Percentiles rank a stretch among this genome's conserved stretches.
Conservation (phyloP, 257 asterid genomes). For the Orobanche coerulescens region DNA sequence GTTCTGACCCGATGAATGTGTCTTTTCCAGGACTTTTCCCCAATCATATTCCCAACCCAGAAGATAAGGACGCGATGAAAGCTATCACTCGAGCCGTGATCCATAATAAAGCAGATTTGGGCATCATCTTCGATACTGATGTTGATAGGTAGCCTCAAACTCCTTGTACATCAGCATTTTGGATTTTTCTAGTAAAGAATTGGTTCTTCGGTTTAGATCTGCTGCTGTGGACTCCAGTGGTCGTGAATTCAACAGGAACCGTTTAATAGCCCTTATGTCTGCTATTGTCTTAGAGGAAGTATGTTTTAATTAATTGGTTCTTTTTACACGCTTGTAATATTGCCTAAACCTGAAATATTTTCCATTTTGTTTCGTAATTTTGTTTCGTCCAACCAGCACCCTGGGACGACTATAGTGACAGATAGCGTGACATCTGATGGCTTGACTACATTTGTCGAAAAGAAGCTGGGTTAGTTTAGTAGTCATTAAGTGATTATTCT, state of each 20-base stretch:
- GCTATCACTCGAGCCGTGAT: conserved; percentile 85
- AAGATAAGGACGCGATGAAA: conserved; percentile 92
- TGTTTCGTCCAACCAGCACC: conserved; percentile 55
- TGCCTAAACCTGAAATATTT: conserved; percentile 19
- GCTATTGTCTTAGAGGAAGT: conserved; percentile 97
- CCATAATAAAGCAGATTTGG: conserved; percentile 83
- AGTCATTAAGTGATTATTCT: conserved; percentile 1
- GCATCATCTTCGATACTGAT: conserved; percentile 96
- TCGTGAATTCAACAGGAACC: conserved; percentile 81
- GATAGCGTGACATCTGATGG: conserved; percentile 99
- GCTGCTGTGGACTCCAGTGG: conserved; percentile 98
- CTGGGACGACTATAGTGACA: conserved; percentile 91
- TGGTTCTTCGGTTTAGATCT: conserved; percentile 47
- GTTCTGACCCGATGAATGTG: conserved; percentile 15
- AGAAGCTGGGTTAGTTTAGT: conserved; percentile 68
- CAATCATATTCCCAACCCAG: conserved; percentile 98
- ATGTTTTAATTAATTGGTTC: conserved; percentile 23
- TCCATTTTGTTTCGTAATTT: conserved; percentile 23
- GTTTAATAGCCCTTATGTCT: conserved; percentile 88
- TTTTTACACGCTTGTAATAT: conserved; percentile 5
- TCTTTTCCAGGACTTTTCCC: conserved; percentile 76
- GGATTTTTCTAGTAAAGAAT: conserved; percentile 17
- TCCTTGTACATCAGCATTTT: conserved; percentile 3
- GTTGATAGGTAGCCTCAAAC: conserved; percentile 69
- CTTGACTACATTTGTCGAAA: conserved; percentile 80